phyloP scores from a whole-genome alignment of 106 monocot genomes.

The Dactylorhiza incarnata region DNA sequence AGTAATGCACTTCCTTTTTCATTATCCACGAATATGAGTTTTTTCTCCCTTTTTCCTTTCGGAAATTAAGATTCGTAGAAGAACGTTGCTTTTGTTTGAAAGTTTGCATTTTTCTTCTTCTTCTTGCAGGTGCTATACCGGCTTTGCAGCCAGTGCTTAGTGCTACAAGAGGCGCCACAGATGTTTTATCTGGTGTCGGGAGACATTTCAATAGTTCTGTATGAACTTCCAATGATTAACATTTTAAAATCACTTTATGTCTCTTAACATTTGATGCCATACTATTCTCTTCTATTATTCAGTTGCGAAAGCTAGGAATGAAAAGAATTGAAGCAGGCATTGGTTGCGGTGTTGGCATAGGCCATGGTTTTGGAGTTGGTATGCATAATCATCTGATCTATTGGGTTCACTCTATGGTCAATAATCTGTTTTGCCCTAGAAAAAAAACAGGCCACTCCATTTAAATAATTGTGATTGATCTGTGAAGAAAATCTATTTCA shows the following conservation, averaged over 20 bases:
- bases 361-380: slow-evolving; percentile 96
- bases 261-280: neutral
- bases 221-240: slow-evolving; percentile 17
- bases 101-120: neutral
- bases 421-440: neutral
- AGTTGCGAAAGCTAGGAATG: slow-evolving; percentile 62
- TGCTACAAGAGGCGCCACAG: slow-evolving; percentile 89
- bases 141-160: slow-evolving; percentile 66
- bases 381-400: slow-evolving; percentile 7
- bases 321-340: slow-evolving; percentile 78
- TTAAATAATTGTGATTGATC: neutral
- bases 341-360: slow-evolving; percentile 89
- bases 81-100: neutral
- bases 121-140: slow-evolving; percentile 71
- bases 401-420: neutral
- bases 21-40: neutral
- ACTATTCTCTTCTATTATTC: slow-evolving; percentile 9
- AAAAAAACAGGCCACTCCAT: neutral
- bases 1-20: neutral
- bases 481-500: neutral
- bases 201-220: slow-evolving; percentile 70
- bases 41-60: neutral
- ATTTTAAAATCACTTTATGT: neutral
- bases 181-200: slow-evolving; percentile 72
- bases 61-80: neutral